Base-by-base conservation (phyloP, 768 basidiomycete species). In the Pholiota microspora region DNA sequence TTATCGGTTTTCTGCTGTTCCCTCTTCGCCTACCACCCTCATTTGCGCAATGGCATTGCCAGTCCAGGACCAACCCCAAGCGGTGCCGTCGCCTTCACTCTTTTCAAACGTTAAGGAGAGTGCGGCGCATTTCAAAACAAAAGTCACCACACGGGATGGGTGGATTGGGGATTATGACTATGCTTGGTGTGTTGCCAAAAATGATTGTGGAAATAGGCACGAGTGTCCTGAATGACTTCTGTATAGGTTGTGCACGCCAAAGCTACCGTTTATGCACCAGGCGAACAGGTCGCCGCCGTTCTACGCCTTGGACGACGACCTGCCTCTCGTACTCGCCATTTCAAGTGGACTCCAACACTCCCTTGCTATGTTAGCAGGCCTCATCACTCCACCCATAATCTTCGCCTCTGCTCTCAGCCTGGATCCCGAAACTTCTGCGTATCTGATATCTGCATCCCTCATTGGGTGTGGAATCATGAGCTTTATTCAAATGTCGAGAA, bases 91-190 rank as follows among this genome's bases (percentile, higher is more conserved):
- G 29, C 46, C 62, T 1, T 60, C 62, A 2, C 51, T 45, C 34
- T 29, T 59, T 1, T 24, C 36, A 7, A 23, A 55, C 3, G 24
- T 67, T 18, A 63, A 60, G 51, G 54, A 58, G 12, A 35, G 56
- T 10, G 64, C 62, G 10, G 27, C 21, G 7, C 57, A 56, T 1
- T 54, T 71, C 46, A 69, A 68, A 52, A 62, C 51, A 51, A 75
- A 76, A 61, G 54, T 72, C 21, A 69, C 74, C 3, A 78, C 77
- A 1, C 72, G 69, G 57, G 71, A 85, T 40, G 89, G 90, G 7
- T 93, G 91, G 91, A 54, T 92, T n/a, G 91, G 91, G 0, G 86
- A 87, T 65, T 93, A 92, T 64, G 82, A 92, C 71, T 92, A 89
- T 63, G 77, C 71, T 7, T 86, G 83, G 81, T 77, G 51, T 29